Evolutionary conservation across 2,329 filamentous ascomycete species (phyloP).

Genomic region (Paecilomyces fulvus): DNA sequence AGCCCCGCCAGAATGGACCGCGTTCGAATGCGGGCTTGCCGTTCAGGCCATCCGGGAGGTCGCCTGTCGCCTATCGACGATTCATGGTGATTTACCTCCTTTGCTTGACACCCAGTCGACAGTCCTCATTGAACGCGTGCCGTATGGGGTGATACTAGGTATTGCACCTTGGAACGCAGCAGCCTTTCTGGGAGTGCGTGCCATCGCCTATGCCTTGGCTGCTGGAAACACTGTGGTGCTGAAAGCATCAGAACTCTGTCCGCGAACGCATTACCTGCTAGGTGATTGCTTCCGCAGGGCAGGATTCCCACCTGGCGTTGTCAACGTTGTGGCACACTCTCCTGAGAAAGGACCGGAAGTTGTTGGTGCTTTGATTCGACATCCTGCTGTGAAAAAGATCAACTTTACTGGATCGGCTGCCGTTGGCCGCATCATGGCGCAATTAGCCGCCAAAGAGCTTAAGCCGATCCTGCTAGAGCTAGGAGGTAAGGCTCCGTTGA

Average conservation of each 20-base stretch:
- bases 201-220: conserved; percentile 12
- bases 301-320: conserved; percentile 33
- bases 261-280: conserved; percentile 23
- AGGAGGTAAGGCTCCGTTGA: not conserved
- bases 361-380: conserved; percentile 54
- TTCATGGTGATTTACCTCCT: not conserved
- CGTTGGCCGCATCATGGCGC: conserved; percentile 41
- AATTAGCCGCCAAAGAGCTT: not conserved
- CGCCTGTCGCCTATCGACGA: not conserved
- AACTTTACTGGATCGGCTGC: conserved; percentile 63
- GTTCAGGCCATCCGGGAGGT: not conserved
- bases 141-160: conserved; percentile 3
- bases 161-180: conserved; percentile 10
- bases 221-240: conserved; percentile 11
- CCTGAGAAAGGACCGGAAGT: conserved; percentile 50
- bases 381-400: conserved; percentile 57
- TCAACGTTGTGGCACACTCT: conserved; percentile 20
- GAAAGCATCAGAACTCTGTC: conserved; percentile 26
- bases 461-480: not conserved
- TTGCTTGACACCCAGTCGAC: not conserved
- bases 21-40: not conserved
- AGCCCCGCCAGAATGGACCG: not conserved
- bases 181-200: conserved; percentile 14
- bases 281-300: conserved; percentile 31
- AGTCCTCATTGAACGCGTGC: not conserved